phyloP scores from a whole-genome alignment of 2,329 filamentous ascomycete species.

The Colletotrichum orbiculare region DNA sequence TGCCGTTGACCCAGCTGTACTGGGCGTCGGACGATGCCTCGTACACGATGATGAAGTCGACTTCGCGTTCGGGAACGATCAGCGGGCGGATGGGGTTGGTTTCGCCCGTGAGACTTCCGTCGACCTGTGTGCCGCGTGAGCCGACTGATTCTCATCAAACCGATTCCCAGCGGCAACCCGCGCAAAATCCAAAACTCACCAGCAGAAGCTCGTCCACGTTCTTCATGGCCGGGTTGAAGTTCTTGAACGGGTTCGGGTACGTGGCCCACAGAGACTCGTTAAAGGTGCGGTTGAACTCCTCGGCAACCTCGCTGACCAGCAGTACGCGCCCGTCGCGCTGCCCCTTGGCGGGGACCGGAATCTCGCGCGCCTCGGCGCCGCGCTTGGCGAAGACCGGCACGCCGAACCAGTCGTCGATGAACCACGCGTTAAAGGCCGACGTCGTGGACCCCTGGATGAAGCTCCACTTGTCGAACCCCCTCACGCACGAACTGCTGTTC shows the following conservation, averaged over 20 bases:
- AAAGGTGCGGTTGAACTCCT: constrained; percentile 42
- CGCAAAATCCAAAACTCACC: constrained; percentile 30
- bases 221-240: constrained; percentile 43
- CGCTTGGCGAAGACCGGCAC: constrained; percentile 42
- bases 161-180: no score
- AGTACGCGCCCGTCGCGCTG: constrained; percentile 39
- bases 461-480: constrained; percentile 46
- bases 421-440: constrained; percentile 42
- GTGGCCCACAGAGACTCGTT: constrained; percentile 46
- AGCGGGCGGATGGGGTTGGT: constrained; percentile 43
- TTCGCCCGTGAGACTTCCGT: constrained; percentile 46
- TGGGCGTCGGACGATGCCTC: constrained; percentile 43
- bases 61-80: constrained; percentile 42
- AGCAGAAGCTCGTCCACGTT: constrained; percentile 41
- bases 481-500: constrained; percentile 43
- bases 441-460: constrained; percentile 46
- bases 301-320: constrained; percentile 40
- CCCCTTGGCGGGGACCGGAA: constrained; percentile 32
- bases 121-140: constrained; percentile 37
- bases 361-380: constrained; percentile 24
- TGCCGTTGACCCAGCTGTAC: constrained; percentile 44
- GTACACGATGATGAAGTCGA: constrained; percentile 47
- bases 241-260: constrained; percentile 46
- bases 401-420: constrained; percentile 42
- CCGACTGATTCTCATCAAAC: background rate